These are phyloP conservation scores for Emergomyces pasteurianus DNA, from an alignment of 2,329 filamentous ascomycete species.

Conservation along the genomic window DNA sequence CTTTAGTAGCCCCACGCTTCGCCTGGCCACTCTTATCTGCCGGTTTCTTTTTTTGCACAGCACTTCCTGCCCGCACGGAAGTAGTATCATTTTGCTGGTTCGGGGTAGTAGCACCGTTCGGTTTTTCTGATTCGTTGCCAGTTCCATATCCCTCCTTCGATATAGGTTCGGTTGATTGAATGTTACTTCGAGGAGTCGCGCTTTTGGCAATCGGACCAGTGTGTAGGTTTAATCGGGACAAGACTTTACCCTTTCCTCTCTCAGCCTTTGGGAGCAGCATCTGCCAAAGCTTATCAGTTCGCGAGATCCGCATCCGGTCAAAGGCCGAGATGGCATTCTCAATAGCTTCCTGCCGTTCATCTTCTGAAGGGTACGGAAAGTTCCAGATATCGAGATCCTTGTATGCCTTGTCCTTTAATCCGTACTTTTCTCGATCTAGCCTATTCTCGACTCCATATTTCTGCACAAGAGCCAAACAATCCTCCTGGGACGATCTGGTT, in stretches of 20 bases:
- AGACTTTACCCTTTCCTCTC: constrained; percentile 48
- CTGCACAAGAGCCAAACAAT: constrained; percentile 35
- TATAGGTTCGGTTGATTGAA: constrained; percentile 25
- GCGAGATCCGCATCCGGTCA: constrained; percentile 48
- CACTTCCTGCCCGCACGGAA: constrained; percentile 17
- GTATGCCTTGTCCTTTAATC: constrained; percentile 46
- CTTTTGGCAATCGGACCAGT: constrained; percentile 29
- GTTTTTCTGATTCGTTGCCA: constrained; percentile 27
- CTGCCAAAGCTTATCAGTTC: constrained; percentile 52
- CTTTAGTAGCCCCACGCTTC: constrained; percentile 35
- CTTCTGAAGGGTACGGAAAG: constrained; percentile 44
- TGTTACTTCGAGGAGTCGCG: constrained; percentile 26
- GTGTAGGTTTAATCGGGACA: constrained; percentile 46
- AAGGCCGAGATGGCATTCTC: constrained; percentile 52
- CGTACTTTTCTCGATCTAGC: constrained; percentile 38
- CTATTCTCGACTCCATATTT: constrained; percentile 43
- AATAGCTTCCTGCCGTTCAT: constrained; percentile 48
- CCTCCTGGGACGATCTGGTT: constrained; percentile 38
- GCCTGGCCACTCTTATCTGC: constrained; percentile 29
- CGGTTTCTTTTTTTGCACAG: constrained; percentile 26
- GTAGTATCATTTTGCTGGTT: constrained; percentile 14
- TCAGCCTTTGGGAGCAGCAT: constrained; percentile 48
- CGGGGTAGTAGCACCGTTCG: constrained; percentile 16
- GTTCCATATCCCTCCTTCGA: constrained; percentile 24
- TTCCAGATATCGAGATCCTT: constrained; percentile 51